Evolutionary conservation across 768 basidiomycete genomes (phyloP).

Genomic region (Suillus subluteus): DNA sequence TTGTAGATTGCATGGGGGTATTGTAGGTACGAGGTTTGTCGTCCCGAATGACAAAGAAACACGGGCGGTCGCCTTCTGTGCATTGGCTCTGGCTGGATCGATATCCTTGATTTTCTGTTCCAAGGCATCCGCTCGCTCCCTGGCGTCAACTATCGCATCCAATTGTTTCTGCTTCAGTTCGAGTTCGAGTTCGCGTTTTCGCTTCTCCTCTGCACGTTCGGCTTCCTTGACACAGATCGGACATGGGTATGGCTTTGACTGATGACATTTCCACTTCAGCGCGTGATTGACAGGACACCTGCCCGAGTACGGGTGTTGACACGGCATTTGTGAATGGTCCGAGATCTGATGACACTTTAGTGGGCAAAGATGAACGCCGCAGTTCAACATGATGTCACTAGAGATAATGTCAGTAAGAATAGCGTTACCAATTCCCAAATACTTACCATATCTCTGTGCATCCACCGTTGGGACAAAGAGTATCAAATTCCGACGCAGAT

Average conservation of each 20-base stretch:
- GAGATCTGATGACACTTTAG: constrained; percentile 62
- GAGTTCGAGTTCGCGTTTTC: constrained; percentile 39
- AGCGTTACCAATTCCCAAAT: background rate
- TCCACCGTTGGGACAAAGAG: constrained; percentile 61
- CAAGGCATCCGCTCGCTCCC: constrained; percentile 40
- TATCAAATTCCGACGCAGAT: constrained; percentile 51
- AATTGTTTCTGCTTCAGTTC: constrained; percentile 41
- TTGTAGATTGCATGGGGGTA: constrained; percentile 5
- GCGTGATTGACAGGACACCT: constrained; percentile 51
- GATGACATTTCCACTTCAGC: constrained; percentile 46
- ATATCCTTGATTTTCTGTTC: constrained; percentile 52
- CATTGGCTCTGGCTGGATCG: constrained; percentile 32
- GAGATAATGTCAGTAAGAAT: constrained; percentile 2
- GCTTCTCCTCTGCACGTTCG: constrained; percentile 45
- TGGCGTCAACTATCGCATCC: constrained; percentile 39
- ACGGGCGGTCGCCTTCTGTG: constrained; percentile 8
- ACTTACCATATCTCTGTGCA: constrained; percentile 62
- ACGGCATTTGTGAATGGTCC: constrained; percentile 60
- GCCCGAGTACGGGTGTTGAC: constrained; percentile 38
- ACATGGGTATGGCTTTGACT: constrained; percentile 43
- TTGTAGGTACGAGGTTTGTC: background rate
- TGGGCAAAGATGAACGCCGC: constrained; percentile 56
- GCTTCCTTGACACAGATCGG: constrained; percentile 48
- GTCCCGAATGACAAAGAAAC: background rate
- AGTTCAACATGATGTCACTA: constrained; percentile 54